Evolutionary conservation across 2,329 filamentous ascomycete species (phyloP).

Genomic region (Sarocladium oryzae): DNA sequence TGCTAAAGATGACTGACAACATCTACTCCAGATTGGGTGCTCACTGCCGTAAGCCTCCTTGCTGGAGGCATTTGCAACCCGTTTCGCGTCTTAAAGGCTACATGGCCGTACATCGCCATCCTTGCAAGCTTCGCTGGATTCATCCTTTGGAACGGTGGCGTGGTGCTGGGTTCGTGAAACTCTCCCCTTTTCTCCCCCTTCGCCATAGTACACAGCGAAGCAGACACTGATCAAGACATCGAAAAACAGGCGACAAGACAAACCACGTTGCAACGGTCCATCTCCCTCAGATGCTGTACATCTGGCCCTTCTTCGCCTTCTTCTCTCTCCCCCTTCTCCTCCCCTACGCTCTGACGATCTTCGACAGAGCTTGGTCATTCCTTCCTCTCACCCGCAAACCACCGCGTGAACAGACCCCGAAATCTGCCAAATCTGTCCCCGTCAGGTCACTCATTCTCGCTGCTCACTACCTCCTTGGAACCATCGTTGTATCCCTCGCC

Average conservation of each 20-base stretch:
- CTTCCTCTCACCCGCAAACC: not conserved
- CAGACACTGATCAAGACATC: slow-evolving; percentile 17
- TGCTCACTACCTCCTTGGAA: slow-evolving; percentile 27
- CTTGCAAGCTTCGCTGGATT: slow-evolving; percentile 66
- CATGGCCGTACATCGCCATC: slow-evolving; percentile 57
- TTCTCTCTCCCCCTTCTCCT: slow-evolving; percentile 78
- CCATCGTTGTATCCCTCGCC: slow-evolving; percentile 29
- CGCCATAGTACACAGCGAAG: not conserved
- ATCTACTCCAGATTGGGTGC: slow-evolving; percentile 39
- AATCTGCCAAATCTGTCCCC: not conserved
- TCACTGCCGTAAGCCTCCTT: slow-evolving; percentile 57
- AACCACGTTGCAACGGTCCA: slow-evolving; percentile 90
- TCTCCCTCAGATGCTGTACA: slow-evolving; percentile 86
- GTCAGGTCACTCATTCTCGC: slow-evolving; percentile 22
- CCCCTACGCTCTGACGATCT: slow-evolving; percentile 37
- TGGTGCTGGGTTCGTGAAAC: slow-evolving; percentile 68
- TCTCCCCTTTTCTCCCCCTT: not conserved
- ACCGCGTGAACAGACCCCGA: not conserved
- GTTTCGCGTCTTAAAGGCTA: slow-evolving; percentile 33
- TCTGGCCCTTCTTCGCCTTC: slow-evolving; percentile 85
- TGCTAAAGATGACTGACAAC: slow-evolving; percentile 14
- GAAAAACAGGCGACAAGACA: slow-evolving; percentile 77
- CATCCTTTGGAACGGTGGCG: slow-evolving; percentile 80
- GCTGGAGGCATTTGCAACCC: slow-evolving; percentile 50
- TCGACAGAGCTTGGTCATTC: slow-evolving; percentile 14